Base-by-base conservation (phyloP, 345 rosid species). In the Syzygium aromaticum region DNA sequence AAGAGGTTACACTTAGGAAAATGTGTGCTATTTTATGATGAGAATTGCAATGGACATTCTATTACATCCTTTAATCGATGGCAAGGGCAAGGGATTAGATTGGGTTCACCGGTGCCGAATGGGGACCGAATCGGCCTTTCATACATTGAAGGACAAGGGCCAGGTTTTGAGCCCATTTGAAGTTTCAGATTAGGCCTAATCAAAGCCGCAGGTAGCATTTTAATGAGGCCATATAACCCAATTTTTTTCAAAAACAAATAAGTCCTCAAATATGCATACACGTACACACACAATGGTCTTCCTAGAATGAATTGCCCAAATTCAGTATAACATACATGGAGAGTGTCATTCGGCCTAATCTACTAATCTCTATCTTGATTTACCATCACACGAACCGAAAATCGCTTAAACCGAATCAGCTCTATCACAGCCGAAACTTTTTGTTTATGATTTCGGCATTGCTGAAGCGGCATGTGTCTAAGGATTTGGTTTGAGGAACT, bases 401-500 rank as follows among this genome's bases (percentile, higher is more conserved):
- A 73, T 33, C 5, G 13, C 49, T 73, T 73, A 6, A 13, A n/a
- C 28, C 10, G 9, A 0, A 61, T 3, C 27, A n/a, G 33, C 19
- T n/a, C 73, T 4, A 61, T n/a, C 38, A 3, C 7, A n/a, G 19
- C 6, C 17, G 38, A 61, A 61, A 61, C 38, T 12, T 61, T 61
- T n/a, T n/a, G 7, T 61, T n/a, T 3, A 16, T 61, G 9, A 14
- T 61, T 17, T 61, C 4, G 3, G 2, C 14, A 4, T 61, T 0
- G 2, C n/a, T 61, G 9, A 61, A 5, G 2, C 3, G 0, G 19
- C 25, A 67, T 33, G 46, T 3, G 4, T 17, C 4, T 33, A 3
- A 2, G 80, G 3, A 33, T 67, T 19, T 33, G 3, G 38, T 67
- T 38, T 0, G 25, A 67, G 80, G 17, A 67, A 19, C 11, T 67